phyloP scores from a whole-genome alignment of 768 basidiomycete species.

The Lactifluus hygrophoroides region DNA sequence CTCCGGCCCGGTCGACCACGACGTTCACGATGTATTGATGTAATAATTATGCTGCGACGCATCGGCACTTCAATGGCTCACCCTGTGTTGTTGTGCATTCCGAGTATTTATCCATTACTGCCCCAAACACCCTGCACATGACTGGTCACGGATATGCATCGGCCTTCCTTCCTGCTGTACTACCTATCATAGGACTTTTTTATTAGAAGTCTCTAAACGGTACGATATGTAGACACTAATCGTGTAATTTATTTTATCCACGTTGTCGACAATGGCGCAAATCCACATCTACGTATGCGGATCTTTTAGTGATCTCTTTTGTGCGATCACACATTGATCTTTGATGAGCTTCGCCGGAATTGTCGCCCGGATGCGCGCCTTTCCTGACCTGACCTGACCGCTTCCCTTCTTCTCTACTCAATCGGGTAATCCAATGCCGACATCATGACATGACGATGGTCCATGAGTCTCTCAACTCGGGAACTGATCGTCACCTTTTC shows the following conservation, averaged over 20 bases:
- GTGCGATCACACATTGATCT: background rate
- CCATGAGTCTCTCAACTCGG: background rate
- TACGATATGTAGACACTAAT: slow-evolving; percentile 19
- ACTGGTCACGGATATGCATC: slow-evolving; percentile 13
- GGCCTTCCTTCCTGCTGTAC: slow-evolving; percentile 6
- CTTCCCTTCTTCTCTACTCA: background rate
- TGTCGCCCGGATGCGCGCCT: background rate
- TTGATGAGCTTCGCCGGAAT: slow-evolving; percentile 12
- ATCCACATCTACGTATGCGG: slow-evolving; percentile 12
- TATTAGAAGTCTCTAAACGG: slow-evolving; percentile 17
- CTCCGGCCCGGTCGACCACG: background rate
- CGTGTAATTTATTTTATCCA: slow-evolving; percentile 20
- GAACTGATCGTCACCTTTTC: too few relatives aligned
- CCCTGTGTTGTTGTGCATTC: background rate
- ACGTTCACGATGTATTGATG: slow-evolving; percentile 16
- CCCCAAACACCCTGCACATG: background rate
- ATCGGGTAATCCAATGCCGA: background rate
- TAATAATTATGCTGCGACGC: slow-evolving; percentile 14
- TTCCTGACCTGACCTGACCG: background rate
- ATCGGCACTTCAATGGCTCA: background rate
- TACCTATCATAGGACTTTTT: slow-evolving; percentile 18
- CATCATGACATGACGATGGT: background rate
- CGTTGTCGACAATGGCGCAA: slow-evolving; percentile 15
- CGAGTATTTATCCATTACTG: slow-evolving; percentile 15
- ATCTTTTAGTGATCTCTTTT: slow-evolving; percentile 10